phyloP scores from a whole-genome alignment of 306 rosid species.

The Medicago truncatula region MtrunA17r5.0-ANR NC_053048.1:2536001-2536500 shows the following conservation, averaged over 20 bases:
- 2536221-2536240: background rate
- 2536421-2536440: background rate
- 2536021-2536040: background rate
- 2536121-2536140: background rate
- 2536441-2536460: background rate
- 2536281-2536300: background rate
- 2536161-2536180: background rate
- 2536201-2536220: background rate
- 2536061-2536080: background rate
- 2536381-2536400: background rate
- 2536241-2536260: background rate
- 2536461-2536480: background rate
- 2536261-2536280: background rate
- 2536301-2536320: background rate
- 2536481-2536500: background rate
- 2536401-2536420: background rate
- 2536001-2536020: background rate
- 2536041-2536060: background rate
- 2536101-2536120: background rate
- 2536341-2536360: background rate
- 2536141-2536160: background rate
- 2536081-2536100: background rate
- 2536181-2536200: background rate
- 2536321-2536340: background rate
- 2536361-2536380: background rate